A percentile compares a stretch with the other conserved stretches of the same genome.
Evolutionary conservation across 1,284 basidiomycete species (phyloP).

Genomic region (Caloboletus inedulis): DNA sequence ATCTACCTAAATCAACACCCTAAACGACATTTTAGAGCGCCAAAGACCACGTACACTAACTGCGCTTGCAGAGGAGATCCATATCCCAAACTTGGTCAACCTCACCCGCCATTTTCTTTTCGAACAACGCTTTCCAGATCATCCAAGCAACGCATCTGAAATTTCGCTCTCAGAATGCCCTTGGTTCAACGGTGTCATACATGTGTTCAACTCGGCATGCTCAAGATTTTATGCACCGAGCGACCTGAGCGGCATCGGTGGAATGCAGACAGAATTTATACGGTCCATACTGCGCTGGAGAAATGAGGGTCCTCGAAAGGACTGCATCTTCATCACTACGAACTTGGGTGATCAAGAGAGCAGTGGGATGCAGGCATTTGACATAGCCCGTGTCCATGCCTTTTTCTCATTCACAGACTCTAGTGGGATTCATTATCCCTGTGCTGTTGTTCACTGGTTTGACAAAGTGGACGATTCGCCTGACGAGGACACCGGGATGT

Average conservation of each 20-base stretch:
- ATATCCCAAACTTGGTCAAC: not conserved
- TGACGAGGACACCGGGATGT: not conserved
- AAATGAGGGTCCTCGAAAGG: not conserved
- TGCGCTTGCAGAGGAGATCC: not conserved
- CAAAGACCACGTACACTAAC: not conserved
- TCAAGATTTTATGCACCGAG: conserved; percentile 7
- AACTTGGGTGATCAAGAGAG: not conserved
- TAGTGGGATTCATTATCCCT: not conserved
- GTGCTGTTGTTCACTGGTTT: not conserved
- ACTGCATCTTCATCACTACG: not conserved
- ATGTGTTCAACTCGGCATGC: conserved; percentile 3
- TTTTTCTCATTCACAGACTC: not conserved
- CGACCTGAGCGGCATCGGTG: conserved; percentile 3
- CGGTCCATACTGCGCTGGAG: not conserved
- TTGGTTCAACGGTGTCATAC: not conserved
- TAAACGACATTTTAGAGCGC: not conserved
- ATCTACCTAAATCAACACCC: not conserved
- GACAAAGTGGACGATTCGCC: not conserved
- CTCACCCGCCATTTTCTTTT: conserved; percentile 5
- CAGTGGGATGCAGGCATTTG: not conserved
- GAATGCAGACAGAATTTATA: conserved; percentile 3
- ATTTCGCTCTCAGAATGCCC: conserved; percentile 5
- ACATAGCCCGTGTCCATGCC: not conserved
- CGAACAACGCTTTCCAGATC: not conserved
- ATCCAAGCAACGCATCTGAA: not conserved